phyloP scores from a whole-genome alignment of 345 rosid species.

The Murraya koenigii region DNA sequence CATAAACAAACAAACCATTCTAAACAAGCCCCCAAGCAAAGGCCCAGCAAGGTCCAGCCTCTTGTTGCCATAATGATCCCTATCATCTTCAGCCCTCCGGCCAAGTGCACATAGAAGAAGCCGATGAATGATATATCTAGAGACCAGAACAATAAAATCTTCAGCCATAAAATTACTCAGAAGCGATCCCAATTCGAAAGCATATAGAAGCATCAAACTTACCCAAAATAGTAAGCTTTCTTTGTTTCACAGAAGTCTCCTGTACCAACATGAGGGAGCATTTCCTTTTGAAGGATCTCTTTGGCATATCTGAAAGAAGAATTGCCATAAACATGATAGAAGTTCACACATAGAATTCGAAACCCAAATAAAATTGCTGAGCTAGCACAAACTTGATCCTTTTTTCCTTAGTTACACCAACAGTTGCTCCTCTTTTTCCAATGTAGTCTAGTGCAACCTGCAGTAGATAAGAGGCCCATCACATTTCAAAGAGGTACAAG shows the following conservation, averaged over 20 bases:
- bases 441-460: constrained; percentile 98
- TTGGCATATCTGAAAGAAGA: constrained; percentile 73
- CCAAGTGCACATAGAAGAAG: constrained; percentile 92
- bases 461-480: constrained; percentile 8
- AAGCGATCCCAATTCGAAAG: constrained; percentile 6
- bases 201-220: constrained; percentile 17
- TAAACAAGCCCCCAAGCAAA: constrained; percentile 90
- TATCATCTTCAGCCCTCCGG: constrained; percentile 93
- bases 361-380: constrained; percentile 23
- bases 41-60: constrained; percentile 99
- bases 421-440: constrained; percentile 96
- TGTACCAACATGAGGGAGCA: constrained; percentile 98
- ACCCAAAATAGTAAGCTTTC: constrained; percentile 99
- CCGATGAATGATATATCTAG: constrained; percentile 88
- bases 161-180: background rate
- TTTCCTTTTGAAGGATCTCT: constrained; percentile 97
- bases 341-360: constrained; percentile 15
- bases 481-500: background rate
- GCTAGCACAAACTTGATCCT: constrained; percentile 78
- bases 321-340: constrained; percentile 22
- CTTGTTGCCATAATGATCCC: constrained; percentile 99
- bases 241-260: constrained; percentile 92
- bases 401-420: constrained; percentile 92
- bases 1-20: constrained; percentile 63
- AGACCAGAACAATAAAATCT: constrained; percentile 8